Percentiles rank a stretch among this genome's conserved stretches.
phyloP scores from a whole-genome alignment of 768 basidiomycete genomes.

The Collybia sordida region DNA sequence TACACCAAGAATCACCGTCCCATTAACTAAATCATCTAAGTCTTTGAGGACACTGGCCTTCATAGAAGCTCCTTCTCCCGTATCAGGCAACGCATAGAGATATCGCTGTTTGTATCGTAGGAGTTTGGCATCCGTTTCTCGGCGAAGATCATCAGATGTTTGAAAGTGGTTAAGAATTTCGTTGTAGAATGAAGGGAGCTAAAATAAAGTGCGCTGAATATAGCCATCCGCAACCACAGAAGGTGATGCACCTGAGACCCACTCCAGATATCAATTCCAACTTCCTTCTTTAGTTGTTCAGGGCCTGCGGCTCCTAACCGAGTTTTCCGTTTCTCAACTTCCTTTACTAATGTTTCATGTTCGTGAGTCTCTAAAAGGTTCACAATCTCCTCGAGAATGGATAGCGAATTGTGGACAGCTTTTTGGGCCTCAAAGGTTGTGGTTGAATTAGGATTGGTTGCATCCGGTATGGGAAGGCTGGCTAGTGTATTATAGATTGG shows the following conservation, averaged over 20 bases:
- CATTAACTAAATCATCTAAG: slow-evolving; percentile 70
- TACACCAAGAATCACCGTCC: slow-evolving; percentile 72
- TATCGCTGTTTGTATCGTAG: slow-evolving; percentile 62
- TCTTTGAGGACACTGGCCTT: slow-evolving; percentile 56
- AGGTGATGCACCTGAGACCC: slow-evolving; percentile 51
- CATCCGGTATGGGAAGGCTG: slow-evolving; percentile 69
- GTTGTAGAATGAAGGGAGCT: slow-evolving; percentile 74
- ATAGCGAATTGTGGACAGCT: slow-evolving; percentile 69
- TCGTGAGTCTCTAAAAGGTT: slow-evolving; percentile 64
- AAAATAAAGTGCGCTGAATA: slow-evolving; percentile 10
- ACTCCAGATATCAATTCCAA: slow-evolving; percentile 63
- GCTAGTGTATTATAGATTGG: slow-evolving; percentile 60
- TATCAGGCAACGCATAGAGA: slow-evolving; percentile 57
- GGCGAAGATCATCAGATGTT: slow-evolving; percentile 79
- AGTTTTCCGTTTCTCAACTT: slow-evolving; percentile 76
- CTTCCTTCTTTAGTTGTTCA: slow-evolving; percentile 59
- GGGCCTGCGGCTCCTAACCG: slow-evolving; percentile 69
- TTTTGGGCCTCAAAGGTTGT: slow-evolving; percentile 56
- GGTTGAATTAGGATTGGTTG: slow-evolving; percentile 69
- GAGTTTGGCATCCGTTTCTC: slow-evolving; percentile 73
- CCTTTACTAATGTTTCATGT: slow-evolving; percentile 51
- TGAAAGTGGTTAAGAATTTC: slow-evolving; percentile 81
- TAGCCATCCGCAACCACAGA: neutral
- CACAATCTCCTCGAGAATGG: slow-evolving; percentile 71
- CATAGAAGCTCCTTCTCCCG: slow-evolving; percentile 26